Percentiles rank a stretch among this genome's conserved stretches.
These are phyloP conservation scores for Aplosporella prunicola DNA, from an alignment of 2,329 filamentous ascomycete species.

Conservation along the genomic window DNA sequence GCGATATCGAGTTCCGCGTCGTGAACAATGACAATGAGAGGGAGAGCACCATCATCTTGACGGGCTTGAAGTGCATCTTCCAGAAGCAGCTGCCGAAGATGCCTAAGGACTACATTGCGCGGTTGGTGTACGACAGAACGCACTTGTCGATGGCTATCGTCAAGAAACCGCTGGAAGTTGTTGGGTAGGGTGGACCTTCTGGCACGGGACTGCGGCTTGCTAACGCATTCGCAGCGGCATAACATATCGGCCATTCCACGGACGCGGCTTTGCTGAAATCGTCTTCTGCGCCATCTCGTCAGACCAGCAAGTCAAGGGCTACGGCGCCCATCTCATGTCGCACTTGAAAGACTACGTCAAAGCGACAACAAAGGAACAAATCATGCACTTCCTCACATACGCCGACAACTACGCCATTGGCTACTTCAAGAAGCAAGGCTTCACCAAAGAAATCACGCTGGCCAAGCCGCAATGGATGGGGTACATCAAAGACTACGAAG, in stretches of 20 bases:
- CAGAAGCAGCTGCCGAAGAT: constrained; percentile 98
- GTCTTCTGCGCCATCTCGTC: constrained; percentile 97
- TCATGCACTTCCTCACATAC: constrained; percentile 98
- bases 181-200: constrained; percentile 41
- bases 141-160: constrained; percentile 96
- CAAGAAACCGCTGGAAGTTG: constrained; percentile 91
- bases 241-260: constrained; percentile 89
- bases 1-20: constrained; percentile 92
- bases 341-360: constrained; percentile 98
- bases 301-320: constrained; percentile 97
- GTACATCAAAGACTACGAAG: constrained; percentile 99
- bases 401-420: constrained; percentile 98
- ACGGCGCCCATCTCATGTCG: constrained; percentile 95
- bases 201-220: no score
- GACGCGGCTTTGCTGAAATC: constrained; percentile 89
- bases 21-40: constrained; percentile 91
- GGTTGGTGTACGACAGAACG: constrained; percentile 92
- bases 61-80: constrained; percentile 93
- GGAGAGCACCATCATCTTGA: constrained; percentile 88
- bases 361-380: constrained; percentile 65
- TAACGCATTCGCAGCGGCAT: constrained; percentile 58
- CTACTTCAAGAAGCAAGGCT: constrained; percentile 98
- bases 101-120: constrained; percentile 98
- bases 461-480: constrained; percentile 94
- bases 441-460: constrained; percentile 95